A percentile compares a stretch with the other conserved stretches of the same genome.
Evolutionary conservation across 2,329 filamentous ascomycete genomes (phyloP).

Genomic region (Cordyceps cicadae): DNA sequence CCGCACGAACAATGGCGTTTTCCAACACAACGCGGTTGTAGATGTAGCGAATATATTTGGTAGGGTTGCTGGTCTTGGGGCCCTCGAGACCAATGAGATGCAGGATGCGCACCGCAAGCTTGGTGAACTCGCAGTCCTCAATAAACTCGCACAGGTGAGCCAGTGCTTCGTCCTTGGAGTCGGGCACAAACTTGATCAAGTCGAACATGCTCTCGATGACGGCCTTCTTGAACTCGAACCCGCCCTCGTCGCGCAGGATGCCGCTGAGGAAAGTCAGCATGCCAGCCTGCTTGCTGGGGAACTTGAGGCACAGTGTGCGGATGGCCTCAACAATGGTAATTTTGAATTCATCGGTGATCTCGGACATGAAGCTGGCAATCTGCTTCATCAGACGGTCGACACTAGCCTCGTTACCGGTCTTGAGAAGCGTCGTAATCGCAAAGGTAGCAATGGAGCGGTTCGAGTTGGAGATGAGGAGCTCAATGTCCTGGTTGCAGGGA

Average conservation of each 20-base stretch:
- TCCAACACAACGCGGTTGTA: slow-evolving; percentile 97
- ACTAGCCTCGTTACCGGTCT: slow-evolving; percentile 95
- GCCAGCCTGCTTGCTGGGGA: slow-evolving; percentile 93
- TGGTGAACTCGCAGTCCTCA: slow-evolving; percentile 98
- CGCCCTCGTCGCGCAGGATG: slow-evolving; percentile 93
- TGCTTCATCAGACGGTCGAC: slow-evolving; percentile 98
- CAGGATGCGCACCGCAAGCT: slow-evolving; percentile 88
- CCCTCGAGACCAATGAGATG: slow-evolving; percentile 92
- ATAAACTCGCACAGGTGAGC: slow-evolving; percentile 98
- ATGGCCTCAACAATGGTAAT: slow-evolving; percentile 99
- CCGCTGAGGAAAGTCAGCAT: slow-evolving; percentile 97
- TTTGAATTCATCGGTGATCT: slow-evolving; percentile 99
- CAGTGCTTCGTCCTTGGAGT: slow-evolving; percentile 71
- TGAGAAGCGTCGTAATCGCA: slow-evolving; percentile 93
- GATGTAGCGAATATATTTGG: slow-evolving; percentile 98
- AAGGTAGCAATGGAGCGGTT: slow-evolving; percentile 98
- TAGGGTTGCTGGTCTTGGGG: slow-evolving; percentile 88
- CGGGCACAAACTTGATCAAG: slow-evolving; percentile 96
- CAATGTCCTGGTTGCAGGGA: slow-evolving; percentile 93
- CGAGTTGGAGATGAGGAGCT: slow-evolving; percentile 90
- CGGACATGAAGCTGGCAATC: slow-evolving; percentile 95
- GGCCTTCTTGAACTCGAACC: slow-evolving; percentile 95
- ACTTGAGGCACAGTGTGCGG: slow-evolving; percentile 91
- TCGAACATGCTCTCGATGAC: slow-evolving; percentile 99
- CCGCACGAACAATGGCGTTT: slow-evolving; percentile 90